Conservation (phyloP, 495 filamentous ascomycete genomes). For the Xylaria sp. region DNA sequence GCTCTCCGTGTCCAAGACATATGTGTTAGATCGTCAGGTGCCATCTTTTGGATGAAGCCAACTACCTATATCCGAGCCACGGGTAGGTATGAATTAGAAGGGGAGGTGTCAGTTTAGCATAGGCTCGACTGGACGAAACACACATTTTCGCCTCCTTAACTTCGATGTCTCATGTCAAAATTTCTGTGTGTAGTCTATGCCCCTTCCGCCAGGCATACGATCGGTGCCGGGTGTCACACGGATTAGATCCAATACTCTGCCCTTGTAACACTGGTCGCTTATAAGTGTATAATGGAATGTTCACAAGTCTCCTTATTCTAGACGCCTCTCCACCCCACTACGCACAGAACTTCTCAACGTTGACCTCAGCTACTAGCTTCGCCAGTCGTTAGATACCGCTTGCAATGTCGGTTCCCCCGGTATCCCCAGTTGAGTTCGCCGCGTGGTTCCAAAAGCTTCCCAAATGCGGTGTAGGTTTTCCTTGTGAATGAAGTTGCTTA, state of each 20-base stretch:
- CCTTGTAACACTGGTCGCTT: no score
- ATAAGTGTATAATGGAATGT: background rate
- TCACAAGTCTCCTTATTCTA: background rate
- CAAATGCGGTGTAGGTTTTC: constrained; percentile 10
- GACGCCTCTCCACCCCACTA: background rate
- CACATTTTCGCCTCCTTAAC: background rate
- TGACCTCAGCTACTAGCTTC: background rate
- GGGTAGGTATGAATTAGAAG: background rate
- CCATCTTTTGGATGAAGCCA: background rate
- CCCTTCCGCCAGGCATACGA: background rate
- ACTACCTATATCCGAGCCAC: background rate
- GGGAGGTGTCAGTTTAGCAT: background rate
- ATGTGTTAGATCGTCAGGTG: background rate
- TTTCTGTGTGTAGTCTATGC: background rate
- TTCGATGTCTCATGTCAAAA: background rate
- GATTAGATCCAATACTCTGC: no score
- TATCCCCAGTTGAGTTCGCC: constrained; percentile 3
- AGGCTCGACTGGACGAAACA: background rate
- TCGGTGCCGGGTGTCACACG: no score
- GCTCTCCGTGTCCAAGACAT: background rate
- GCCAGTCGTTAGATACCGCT: background rate
- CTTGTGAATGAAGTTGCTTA: background rate
- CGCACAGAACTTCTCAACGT: background rate
- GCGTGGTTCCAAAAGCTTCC: constrained; percentile 1
- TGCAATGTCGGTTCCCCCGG: constrained; percentile 6